A percentile compares a stretch with the other conserved stretches of the same genome.
Evolutionary conservation across 1,139 yeast species (phyloP).

Genomic region (Blastobotrys capitulatus): DNA sequence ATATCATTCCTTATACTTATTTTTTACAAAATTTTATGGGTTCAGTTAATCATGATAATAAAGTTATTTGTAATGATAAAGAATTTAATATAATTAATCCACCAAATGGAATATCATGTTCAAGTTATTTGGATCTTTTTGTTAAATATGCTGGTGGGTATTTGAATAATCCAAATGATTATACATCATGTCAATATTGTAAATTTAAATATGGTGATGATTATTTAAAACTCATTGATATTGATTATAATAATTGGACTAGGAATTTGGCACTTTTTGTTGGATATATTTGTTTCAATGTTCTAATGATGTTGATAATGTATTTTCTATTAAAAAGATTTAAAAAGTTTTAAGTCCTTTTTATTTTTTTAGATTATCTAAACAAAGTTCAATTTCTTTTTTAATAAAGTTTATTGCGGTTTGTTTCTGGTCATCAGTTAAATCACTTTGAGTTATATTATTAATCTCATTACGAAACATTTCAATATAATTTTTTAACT

Average conservation of each 20-base stretch:
- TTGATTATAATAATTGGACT: conserved; percentile 47
- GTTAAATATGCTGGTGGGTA: conserved; percentile 44
- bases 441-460: not conserved
- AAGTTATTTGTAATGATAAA: conserved; percentile 45
- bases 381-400: conserved; percentile 1
- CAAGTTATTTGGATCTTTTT: conserved; percentile 40
- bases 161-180: conserved; percentile 46
- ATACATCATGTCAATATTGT: conserved; percentile 54
- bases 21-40: conserved; percentile 52
- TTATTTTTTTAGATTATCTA: not conserved
- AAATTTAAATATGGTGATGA: conserved; percentile 47
- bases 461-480: not conserved
- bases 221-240: conserved; percentile 41
- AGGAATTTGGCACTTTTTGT: conserved; percentile 51
- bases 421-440: not conserved
- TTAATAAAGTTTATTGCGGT: not conserved
- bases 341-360: not conserved
- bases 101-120: conserved; percentile 57
- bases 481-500: not conserved
- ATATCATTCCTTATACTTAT: conserved; percentile 61
- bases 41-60: conserved; percentile 46
- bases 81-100: conserved; percentile 53
- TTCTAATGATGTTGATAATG: conserved; percentile 41
- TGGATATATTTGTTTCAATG: conserved; percentile 43
- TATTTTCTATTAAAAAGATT: conserved; percentile 32